phyloP scores from a whole-genome alignment of 768 basidiomycete species.

The Tulasnella sp. region DNA sequence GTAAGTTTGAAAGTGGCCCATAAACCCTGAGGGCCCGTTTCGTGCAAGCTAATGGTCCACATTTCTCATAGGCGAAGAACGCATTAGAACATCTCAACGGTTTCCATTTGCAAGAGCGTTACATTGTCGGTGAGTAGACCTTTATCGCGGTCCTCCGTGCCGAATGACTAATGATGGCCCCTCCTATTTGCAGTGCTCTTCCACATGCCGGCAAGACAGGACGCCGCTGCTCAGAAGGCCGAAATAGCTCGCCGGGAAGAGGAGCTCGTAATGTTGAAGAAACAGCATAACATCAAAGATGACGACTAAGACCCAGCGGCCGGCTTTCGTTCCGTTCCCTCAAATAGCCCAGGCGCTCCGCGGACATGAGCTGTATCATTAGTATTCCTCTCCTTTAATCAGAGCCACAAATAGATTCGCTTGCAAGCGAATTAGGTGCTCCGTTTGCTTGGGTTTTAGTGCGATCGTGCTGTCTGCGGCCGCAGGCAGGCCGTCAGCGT shows the following conservation, averaged over 20 bases:
- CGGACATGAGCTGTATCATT: not conserved
- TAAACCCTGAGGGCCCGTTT: not conserved
- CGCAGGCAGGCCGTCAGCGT: constrained; percentile 4
- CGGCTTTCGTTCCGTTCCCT: not conserved
- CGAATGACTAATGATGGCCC: not conserved
- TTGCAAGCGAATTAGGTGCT: not conserved
- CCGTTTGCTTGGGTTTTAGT: not conserved
- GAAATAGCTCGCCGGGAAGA: constrained; percentile 89
- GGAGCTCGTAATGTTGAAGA: constrained; percentile 81
- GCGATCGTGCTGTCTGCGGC: not conserved
- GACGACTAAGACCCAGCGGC: constrained; percentile 40
- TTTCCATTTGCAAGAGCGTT: constrained; percentile 96
- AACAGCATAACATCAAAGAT: constrained; percentile 71
- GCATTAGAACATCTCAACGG: constrained; percentile 96
- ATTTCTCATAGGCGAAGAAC: constrained; percentile 72
- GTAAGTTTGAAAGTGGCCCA: constrained; percentile 45
- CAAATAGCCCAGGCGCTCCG: not conserved
- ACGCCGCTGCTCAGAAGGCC: constrained; percentile 87
- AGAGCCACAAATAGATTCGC: not conserved
- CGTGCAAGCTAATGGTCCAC: not conserved
- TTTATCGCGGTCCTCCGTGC: not conserved
- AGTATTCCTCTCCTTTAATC: not conserved
- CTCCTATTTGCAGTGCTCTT: constrained; percentile 59
- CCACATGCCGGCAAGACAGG: constrained; percentile 96
- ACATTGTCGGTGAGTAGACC: constrained; percentile 65